phyloP scores from a whole-genome alignment of 352 stramenopile genomes.

The Phytophthora kernoviae region DNA sequence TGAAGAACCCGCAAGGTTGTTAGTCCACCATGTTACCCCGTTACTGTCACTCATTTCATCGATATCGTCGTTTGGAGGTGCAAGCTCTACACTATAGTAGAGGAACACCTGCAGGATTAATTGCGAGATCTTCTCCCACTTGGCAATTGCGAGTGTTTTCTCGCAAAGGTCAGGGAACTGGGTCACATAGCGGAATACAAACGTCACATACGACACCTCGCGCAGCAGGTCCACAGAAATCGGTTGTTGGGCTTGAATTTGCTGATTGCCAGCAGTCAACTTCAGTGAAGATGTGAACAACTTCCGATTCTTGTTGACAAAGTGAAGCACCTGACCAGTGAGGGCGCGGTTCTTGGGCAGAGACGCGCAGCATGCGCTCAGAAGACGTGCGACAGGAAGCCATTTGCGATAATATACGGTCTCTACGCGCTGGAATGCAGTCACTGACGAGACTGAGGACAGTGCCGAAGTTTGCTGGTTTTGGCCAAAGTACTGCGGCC shows the following conservation, averaged over 20 bases:
- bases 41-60: slow-evolving; percentile 31
- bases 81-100: slow-evolving; percentile 63
- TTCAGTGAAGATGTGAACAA: slow-evolving; percentile 73
- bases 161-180: slow-evolving; percentile 78
- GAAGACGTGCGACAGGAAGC: slow-evolving; percentile 68
- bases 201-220: slow-evolving; percentile 78
- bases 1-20: slow-evolving; percentile 23
- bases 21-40: slow-evolving; percentile 59
- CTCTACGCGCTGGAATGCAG: slow-evolving; percentile 66
- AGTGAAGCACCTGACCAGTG: slow-evolving; percentile 56
- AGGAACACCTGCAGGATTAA: slow-evolving; percentile 70
- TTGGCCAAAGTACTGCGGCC: slow-evolving; percentile 60
- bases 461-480: slow-evolving; percentile 35
- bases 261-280: slow-evolving; percentile 36
- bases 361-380: slow-evolving; percentile 62
- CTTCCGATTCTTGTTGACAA: slow-evolving; percentile 75
- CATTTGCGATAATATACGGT: slow-evolving; percentile 78
- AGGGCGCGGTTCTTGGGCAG: slow-evolving; percentile 75
- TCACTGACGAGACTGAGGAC: slow-evolving; percentile 36
- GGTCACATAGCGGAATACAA: slow-evolving; percentile 79
- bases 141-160: slow-evolving; percentile 54
- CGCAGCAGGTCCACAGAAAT: slow-evolving; percentile 65
- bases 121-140: slow-evolving; percentile 83
- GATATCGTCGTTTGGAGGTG: slow-evolving; percentile 42
- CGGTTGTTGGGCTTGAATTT: slow-evolving; percentile 24